Conservation (phyloP, 352 stramenopile species). For the Pythium pectinolyticum region DNA sequence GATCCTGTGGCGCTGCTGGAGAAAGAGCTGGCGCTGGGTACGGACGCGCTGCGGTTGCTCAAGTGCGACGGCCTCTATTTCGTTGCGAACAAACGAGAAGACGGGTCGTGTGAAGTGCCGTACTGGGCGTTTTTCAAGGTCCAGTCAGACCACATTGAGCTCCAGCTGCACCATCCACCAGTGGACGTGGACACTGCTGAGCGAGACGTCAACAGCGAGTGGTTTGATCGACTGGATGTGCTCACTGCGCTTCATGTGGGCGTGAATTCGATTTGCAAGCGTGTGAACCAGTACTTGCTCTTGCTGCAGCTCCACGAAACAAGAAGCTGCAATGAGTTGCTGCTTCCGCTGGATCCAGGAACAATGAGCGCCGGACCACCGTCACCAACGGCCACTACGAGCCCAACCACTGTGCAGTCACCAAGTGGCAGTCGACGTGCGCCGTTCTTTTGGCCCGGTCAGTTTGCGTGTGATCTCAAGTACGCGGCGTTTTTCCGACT, state of each 20-base stretch:
- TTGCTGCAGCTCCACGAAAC: slow-evolving; percentile 86
- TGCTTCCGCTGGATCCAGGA: slow-evolving; percentile 46
- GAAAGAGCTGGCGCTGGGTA: slow-evolving; percentile 49
- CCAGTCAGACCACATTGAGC: slow-evolving; percentile 41
- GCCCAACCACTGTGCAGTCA: slow-evolving; percentile 1
- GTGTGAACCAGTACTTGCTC: slow-evolving; percentile 84
- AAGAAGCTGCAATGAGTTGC: slow-evolving; percentile 64
- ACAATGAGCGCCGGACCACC: slow-evolving; percentile 16
- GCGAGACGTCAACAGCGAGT: not conserved
- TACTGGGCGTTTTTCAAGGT: slow-evolving; percentile 85
- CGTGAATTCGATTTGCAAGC: slow-evolving; percentile 64
- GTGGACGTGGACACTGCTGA: not conserved
- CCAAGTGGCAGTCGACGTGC: not conserved
- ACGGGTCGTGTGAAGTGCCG: slow-evolving; percentile 45
- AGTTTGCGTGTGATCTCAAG: slow-evolving; percentile 83
- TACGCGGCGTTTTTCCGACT: slow-evolving; percentile 81
- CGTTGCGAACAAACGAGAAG: slow-evolving; percentile 34
- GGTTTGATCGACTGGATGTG: slow-evolving; percentile 55
- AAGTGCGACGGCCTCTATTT: slow-evolving; percentile 71
- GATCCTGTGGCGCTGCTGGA: slow-evolving; percentile 65
- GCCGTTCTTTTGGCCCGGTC: slow-evolving; percentile 86
- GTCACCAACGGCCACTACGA: no score
- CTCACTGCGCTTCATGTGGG: slow-evolving; percentile 76
- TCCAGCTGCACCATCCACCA: slow-evolving; percentile 64
- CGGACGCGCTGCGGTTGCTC: slow-evolving; percentile 45